A percentile compares a stretch with the other conserved stretches of the same genome.
Conservation (phyloP, 805 yeast genomes). For the Millerozyma miso region DNA sequence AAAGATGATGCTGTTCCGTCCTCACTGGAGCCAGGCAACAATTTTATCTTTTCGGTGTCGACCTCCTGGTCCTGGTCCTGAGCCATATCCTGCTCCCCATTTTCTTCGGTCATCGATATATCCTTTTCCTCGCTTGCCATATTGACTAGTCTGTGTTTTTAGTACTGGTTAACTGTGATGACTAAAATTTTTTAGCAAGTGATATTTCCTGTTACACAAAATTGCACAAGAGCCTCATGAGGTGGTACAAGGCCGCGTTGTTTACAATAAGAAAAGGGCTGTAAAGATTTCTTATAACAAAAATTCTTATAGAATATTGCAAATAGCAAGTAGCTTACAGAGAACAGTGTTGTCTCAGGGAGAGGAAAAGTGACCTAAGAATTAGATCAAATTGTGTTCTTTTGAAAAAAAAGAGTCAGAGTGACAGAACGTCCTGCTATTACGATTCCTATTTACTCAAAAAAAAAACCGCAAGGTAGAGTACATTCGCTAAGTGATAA, state of each 20-base stretch:
- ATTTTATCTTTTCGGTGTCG: conserved; percentile 54
- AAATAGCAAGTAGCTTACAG: background rate
- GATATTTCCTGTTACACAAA: conserved; percentile 1
- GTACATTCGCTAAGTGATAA: conserved; percentile 1
- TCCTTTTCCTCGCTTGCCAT: conserved; percentile 22
- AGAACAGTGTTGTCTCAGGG: background rate
- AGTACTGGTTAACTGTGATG: background rate
- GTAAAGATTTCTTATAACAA: background rate
- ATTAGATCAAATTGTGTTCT: background rate
- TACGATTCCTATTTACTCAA: background rate
- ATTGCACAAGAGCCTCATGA: background rate
- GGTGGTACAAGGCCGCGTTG: background rate
- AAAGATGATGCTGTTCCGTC: conserved; percentile 95
- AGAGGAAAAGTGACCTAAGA: background rate
- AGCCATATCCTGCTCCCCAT: conserved; percentile 32
- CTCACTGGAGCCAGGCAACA: conserved; percentile 83
- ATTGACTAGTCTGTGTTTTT: background rate
- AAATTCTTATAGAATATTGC: background rate
- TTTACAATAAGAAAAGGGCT: background rate
- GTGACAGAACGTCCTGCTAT: conserved; percentile 1
- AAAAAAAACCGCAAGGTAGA: background rate
- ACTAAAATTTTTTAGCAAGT: background rate
- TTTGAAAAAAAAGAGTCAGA: background rate
- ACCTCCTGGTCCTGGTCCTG: conserved; percentile 47
- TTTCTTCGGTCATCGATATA: conserved; percentile 15